Conservation (phyloP, 805 yeast species). For the Candida nonsorbophila region DNA sequence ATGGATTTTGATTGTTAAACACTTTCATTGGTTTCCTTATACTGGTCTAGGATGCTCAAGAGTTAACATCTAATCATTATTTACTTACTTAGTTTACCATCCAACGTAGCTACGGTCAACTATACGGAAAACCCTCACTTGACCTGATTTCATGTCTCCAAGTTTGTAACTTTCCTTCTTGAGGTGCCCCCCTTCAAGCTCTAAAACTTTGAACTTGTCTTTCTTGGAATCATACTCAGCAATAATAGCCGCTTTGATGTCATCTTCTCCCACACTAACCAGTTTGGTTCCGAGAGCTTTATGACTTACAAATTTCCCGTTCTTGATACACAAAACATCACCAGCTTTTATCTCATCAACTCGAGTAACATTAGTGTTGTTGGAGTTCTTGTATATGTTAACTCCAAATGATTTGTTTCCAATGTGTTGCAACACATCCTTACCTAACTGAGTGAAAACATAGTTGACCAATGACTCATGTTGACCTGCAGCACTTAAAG, state of each 20-base stretch:
- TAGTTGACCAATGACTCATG: slow-evolving; percentile 17
- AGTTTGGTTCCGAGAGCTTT: slow-evolving; percentile 42
- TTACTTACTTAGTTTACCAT: no score
- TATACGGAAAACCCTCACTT: slow-evolving; percentile 71
- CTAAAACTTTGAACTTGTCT: slow-evolving; percentile 65
- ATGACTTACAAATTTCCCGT: slow-evolving; percentile 69
- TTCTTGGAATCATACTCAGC: slow-evolving; percentile 71
- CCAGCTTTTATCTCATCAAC: slow-evolving; percentile 72
- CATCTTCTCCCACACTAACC: slow-evolving; percentile 53
- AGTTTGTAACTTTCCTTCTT: slow-evolving; percentile 60
- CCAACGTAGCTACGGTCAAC: slow-evolving; percentile 69
- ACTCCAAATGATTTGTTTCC: slow-evolving; percentile 72
- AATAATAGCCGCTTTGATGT: slow-evolving; percentile 51
- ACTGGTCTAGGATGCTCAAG: no score
- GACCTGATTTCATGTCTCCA: slow-evolving; percentile 72
- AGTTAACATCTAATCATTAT: no score
- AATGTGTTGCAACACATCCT: slow-evolving; percentile 44
- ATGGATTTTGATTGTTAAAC: no score
- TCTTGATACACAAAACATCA: slow-evolving; percentile 72
- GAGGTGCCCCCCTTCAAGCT: slow-evolving; percentile 49
- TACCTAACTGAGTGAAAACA: slow-evolving; percentile 14
- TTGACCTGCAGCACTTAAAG: not conserved
- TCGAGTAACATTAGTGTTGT: slow-evolving; percentile 38
- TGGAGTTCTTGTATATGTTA: slow-evolving; percentile 52
- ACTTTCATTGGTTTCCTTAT: no score